Conservation (phyloP, 768 basidiomycete genomes). For the Trametes villosa region DNA sequence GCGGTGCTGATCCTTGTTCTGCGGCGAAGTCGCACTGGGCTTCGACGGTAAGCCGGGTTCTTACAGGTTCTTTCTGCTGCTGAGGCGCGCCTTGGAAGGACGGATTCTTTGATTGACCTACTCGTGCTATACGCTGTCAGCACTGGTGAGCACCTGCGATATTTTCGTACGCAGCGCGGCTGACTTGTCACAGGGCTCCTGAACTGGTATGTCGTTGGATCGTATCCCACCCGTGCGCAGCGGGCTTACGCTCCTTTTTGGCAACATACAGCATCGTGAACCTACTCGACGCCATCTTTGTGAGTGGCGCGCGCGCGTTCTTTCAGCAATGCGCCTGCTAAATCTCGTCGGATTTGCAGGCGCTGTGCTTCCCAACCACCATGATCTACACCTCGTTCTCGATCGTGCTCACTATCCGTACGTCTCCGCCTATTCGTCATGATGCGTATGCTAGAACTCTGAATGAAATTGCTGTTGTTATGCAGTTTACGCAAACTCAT, state of each 20-base stretch:
- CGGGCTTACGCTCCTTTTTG: too few relatives aligned
- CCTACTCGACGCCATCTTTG: conserved; percentile 6
- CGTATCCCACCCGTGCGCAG: too few relatives aligned
- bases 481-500: conserved; percentile 9
- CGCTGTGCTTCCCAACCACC: neutral
- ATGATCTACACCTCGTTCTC: conserved; percentile 10
- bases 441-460: too few relatives aligned
- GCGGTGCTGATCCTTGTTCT: conserved; percentile 10
- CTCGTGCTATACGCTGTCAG: conserved; percentile 9
- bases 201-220: neutral
- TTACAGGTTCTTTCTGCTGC: too few relatives aligned
- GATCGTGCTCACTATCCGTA: conserved; percentile 8
- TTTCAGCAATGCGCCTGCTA: too few relatives aligned
- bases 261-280: conserved; percentile 11
- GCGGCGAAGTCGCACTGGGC: neutral
- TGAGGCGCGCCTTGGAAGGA: too few relatives aligned
- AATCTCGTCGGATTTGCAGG: neutral
- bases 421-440: neutral
- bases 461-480: too few relatives aligned
- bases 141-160: neutral
- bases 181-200: neutral
- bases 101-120: conserved; percentile 6
- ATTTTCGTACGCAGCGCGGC: too few relatives aligned
- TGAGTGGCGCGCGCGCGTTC: neutral
- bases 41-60: neutral